phyloP scores from a whole-genome alignment of 106 monocot genomes.

The Chionographis japonica region DNA sequence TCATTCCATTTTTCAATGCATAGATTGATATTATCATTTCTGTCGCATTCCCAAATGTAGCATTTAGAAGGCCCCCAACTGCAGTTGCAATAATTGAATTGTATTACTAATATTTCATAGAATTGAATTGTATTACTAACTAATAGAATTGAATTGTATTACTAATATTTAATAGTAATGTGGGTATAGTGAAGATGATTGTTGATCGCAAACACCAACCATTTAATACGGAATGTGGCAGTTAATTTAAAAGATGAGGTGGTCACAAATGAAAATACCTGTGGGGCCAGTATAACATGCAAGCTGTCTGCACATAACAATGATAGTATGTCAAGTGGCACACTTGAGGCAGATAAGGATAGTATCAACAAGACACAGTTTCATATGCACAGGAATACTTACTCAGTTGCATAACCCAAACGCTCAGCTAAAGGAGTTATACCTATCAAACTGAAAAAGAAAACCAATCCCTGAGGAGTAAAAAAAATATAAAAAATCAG shows the following conservation, averaged over 20 bases:
- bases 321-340: constrained; percentile 7
- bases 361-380: background rate
- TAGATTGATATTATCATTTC: constrained; percentile 99
- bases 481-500: background rate
- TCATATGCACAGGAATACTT: constrained; percentile 24
- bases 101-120: background rate
- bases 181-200: no score
- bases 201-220: no score
- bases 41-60: constrained; percentile 99
- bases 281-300: constrained; percentile 89
- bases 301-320: constrained; percentile 68
- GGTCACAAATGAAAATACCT: constrained; percentile 32
- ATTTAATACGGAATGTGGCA: no score
- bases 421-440: constrained; percentile 86
- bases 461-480: constrained; percentile 59
- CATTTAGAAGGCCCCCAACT: constrained; percentile 97
- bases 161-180: background rate
- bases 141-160: constrained; percentile 8
- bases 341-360: background rate
- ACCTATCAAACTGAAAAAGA: constrained; percentile 69
- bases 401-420: constrained; percentile 94
- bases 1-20: constrained; percentile 90
- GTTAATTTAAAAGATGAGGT: background rate
- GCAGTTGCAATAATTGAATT: constrained; percentile 18
- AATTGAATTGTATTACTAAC: no score